phyloP scores from a whole-genome alignment of 139 green algal genomes.

The Tetradesmus lagerheimii region DNA sequence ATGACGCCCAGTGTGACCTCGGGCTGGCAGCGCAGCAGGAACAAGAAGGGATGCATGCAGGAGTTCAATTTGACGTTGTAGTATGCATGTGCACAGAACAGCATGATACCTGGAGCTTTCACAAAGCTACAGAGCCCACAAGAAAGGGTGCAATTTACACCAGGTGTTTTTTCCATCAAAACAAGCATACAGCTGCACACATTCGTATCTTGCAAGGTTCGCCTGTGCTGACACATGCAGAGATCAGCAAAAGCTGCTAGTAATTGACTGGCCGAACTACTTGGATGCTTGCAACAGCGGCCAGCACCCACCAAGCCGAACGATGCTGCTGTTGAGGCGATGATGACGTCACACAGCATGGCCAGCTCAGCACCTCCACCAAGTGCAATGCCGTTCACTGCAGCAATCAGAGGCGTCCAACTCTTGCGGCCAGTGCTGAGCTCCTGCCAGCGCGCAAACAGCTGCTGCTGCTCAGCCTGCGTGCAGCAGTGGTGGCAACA shows the following conservation, averaged over 20 bases:
- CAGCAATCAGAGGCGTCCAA: slow-evolving; percentile 61
- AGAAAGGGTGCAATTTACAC: no score
- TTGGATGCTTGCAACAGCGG: neutral
- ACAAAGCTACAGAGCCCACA: no score
- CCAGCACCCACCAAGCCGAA: slow-evolving; percentile 42
- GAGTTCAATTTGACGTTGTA: no score
- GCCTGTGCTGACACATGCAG: no score
- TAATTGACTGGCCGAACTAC: no score
- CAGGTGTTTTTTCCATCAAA: no score
- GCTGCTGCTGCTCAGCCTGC: slow-evolving; percentile 43
- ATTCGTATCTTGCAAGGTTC: no score
- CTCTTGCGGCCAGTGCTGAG: neutral
- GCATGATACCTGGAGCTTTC: no score
- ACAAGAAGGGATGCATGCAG: neutral
- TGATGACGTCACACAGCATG: slow-evolving; percentile 84
- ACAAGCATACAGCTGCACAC: no score
- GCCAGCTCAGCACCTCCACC: slow-evolving; percentile 89
- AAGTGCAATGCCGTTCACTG: slow-evolving; percentile 78
- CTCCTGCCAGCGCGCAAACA: slow-evolving; percentile 45
- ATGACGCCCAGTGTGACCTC: slow-evolving; percentile 84
- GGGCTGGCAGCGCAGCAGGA: slow-evolving; percentile 7
- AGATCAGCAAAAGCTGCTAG: no score
- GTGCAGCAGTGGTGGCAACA: neutral
- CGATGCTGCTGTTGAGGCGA: slow-evolving; percentile 47
- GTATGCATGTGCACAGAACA: no score